Conservation (phyloP, 148 eudicot species). For the Pouteria glomerata region DNA sequence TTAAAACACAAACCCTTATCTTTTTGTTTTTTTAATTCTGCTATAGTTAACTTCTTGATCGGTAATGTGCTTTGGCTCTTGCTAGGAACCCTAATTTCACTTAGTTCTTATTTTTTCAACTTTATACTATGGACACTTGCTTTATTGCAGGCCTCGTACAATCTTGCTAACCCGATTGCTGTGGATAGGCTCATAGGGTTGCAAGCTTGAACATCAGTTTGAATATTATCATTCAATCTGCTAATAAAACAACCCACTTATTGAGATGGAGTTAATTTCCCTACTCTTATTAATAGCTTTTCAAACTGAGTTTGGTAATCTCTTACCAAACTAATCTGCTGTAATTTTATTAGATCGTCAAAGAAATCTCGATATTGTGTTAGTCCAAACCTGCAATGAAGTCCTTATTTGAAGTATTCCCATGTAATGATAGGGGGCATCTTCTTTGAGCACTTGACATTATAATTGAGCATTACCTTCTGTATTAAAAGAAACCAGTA, state of each 20-base stretch:
- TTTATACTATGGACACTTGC: not conserved
- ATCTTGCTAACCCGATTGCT: conserved; percentile 1
- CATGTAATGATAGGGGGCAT: not conserved
- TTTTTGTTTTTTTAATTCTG: not conserved
- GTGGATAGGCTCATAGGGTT: not conserved
- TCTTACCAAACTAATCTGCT: not conserved
- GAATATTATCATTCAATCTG: not conserved
- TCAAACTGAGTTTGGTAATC: too few relatives aligned
- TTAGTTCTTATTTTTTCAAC: not conserved
- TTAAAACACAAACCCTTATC: too few relatives aligned
- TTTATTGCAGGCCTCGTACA: not conserved
- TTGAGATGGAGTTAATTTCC: too few relatives aligned
- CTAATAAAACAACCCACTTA: too few relatives aligned
- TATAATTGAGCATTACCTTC: not conserved
- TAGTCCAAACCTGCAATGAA: too few relatives aligned
- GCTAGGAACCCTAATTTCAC: not conserved
- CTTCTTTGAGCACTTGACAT: too few relatives aligned
- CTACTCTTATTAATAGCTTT: too few relatives aligned
- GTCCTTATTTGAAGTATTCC: not conserved
- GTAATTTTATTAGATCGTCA: too few relatives aligned
- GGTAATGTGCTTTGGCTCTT: not conserved
- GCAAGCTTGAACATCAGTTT: not conserved
- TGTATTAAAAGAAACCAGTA: not conserved
- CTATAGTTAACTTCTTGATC: not conserved
- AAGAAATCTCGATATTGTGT: not conserved